Base-by-base conservation (phyloP, 129 eudicot genomes). In the Artemisia argyi region DNA sequence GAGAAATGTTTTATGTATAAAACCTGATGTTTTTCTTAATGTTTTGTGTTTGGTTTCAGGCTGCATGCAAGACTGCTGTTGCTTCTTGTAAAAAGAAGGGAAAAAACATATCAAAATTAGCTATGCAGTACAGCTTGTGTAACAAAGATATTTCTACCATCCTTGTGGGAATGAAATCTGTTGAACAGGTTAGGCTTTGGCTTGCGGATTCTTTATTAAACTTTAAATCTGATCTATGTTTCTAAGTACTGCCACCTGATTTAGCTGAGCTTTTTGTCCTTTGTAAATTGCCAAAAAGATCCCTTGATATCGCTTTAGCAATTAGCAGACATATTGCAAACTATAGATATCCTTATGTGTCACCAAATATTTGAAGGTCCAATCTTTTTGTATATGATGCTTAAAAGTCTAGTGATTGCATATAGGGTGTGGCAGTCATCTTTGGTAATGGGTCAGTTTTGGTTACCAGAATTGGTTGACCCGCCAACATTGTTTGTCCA, bases 91-190 rank as follows among this genome's bases (percentile, higher is more conserved):
- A 86, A 68, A 76, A 81, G 73, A 94, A 90, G 54, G 97, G 91
- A 10, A 88, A 86, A 78, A 80, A 83, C 59, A 86, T 94, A 42
- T 90, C 99, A 50, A 94, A 90, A 74, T 47, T 94, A 66, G 96
- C 99, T 73, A 61, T 94, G 89, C 96, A 94, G 66, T 94, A 85
- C 81, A 94, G 99, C 84, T 78, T 94, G 75, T 75, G 88, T 50
- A 94, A 90, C 75, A 83, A 81, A 77, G 91, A 86, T 26, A 84
- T 94, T 49, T 83, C 97, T 48, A 76, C 96, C 13, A 76, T 94
- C 60, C 87, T 94, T 46, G 99, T 94, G 62, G 99, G 99, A 35
- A 94, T 94, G 99, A 85, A 80, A 73, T 86, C 94, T 3, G 91
- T 83, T 74, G 66, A 82, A 75, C 93, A 94, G 99, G 99, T 90